Base-by-base conservation (phyloP, 208 protist genomes). In the Trypanosoma melophagium region DNA sequence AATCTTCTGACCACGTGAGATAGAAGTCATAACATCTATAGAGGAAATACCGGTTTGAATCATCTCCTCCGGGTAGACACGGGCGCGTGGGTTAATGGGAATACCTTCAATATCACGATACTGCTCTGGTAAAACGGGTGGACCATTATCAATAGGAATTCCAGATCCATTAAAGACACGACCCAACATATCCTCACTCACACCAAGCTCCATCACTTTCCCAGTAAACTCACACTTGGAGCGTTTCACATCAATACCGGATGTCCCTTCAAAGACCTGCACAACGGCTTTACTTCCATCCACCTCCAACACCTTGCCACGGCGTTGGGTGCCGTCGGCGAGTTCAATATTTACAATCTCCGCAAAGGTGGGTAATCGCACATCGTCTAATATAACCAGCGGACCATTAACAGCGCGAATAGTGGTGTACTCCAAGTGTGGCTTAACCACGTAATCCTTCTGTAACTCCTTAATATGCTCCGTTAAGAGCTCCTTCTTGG, bases 1-100 rank as follows among this genome's bases (percentile, higher is more conserved):
- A 80, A 99, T 99, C 95, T 99, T 99, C 89, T 99, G 99, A 10
- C 99, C 99, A 80, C 99, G 93, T 50, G 99, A 99, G 76, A 99
- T 99, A 49, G 95, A 98, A 69, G 98, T 99, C 99, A 99, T 99
- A 45, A 98, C 93, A 80, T 99, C 99, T 66, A 99, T 99, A 65
- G 98, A 97, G 24, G 97, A 99, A 73, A 99, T 99, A 83, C 99
- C 99, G 10, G 99, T 99, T 90, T 99, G 98, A 74, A 99, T 99
- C 98, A 99, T 99, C 84, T 99, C 98, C 92, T 99, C 88, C 25
- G 99, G 99, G 90, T 99, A 99, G 50, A 98, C 97, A 67, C 99
- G 93, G 8, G 87, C 82, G 44, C 86, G 97, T 8, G 99, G 99
- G 93, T 99, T 99, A 84, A 99, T 99, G 38, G 99, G 98, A 77